These are phyloP conservation scores for Sporothrix dimorphospora DNA, from an alignment of 2,329 filamentous ascomycete species.

Conservation along the genomic window DNA sequence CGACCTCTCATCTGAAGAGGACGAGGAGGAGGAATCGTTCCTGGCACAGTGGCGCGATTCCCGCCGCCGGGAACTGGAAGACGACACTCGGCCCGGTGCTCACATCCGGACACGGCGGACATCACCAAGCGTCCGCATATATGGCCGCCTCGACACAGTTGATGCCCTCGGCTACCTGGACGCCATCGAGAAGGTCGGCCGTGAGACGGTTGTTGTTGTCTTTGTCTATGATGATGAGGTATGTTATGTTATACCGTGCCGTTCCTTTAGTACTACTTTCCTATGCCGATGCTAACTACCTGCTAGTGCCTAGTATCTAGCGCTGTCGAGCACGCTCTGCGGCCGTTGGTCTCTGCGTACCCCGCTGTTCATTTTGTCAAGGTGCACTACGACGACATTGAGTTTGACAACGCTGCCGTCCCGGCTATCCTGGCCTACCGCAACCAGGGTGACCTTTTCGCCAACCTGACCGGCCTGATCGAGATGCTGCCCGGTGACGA, in stretches of 20 bases:
- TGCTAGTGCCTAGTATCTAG: slow-evolving; percentile 74
- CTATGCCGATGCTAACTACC: slow-evolving; percentile 22
- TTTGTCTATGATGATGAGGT: slow-evolving; percentile 91
- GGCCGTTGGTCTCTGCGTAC: slow-evolving; percentile 72
- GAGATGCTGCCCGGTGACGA: slow-evolving; percentile 79
- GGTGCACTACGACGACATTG: slow-evolving; percentile 87
- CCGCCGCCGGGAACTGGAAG: slow-evolving; percentile 75
- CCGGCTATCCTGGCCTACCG: slow-evolving; percentile 89
- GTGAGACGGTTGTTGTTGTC: slow-evolving; percentile 84
- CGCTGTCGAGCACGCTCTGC: slow-evolving; percentile 77
- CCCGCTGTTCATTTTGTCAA: slow-evolving; percentile 83
- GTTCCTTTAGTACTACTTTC: not conserved
- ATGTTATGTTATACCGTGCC: slow-evolving; percentile 43
- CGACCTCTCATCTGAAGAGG: slow-evolving; percentile 48
- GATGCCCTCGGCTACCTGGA: slow-evolving; percentile 94
- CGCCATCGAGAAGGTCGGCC: slow-evolving; percentile 84
- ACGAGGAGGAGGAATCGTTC: slow-evolving; percentile 77
- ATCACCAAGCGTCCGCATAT: slow-evolving; percentile 76
- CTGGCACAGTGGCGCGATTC: slow-evolving; percentile 83
- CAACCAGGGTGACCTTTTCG: slow-evolving; percentile 84
- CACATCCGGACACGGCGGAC: slow-evolving; percentile 64
- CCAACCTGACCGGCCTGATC: slow-evolving; percentile 83
- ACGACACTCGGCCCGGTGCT: slow-evolving; percentile 50
- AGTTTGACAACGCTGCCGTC: slow-evolving; percentile 87
- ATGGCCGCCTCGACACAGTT: slow-evolving; percentile 78